These are phyloP conservation scores for Celoporthe dispersa DNA, from an alignment of 2,329 filamentous ascomycete genomes.

Conservation along the genomic window DNA sequence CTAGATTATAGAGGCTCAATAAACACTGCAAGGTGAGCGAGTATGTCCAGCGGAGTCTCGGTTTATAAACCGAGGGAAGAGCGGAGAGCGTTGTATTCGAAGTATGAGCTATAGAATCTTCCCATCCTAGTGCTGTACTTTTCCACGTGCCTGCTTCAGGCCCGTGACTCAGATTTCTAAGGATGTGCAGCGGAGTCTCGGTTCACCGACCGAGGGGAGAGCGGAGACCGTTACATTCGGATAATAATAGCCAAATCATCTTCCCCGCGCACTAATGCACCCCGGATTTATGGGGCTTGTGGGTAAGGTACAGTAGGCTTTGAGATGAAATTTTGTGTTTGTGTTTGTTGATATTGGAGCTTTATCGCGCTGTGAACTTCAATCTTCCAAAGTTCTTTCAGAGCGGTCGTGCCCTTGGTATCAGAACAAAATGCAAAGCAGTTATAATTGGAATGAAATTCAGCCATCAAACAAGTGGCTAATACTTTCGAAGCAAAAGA, in stretches of 20 bases:
- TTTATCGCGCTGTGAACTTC: neutral
- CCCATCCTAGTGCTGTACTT: no score
- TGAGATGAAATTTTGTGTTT: neutral
- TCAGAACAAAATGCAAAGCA: neutral
- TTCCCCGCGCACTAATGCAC: no score
- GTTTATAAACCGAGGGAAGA: neutral
- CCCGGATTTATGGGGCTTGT: no score
- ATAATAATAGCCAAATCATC: neutral
- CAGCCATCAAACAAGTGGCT: conserved; percentile 21
- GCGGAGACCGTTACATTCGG: neutral
- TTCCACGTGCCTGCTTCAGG: no score
- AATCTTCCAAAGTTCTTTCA: neutral
- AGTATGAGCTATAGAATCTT: neutral
- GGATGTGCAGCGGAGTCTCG: neutral
- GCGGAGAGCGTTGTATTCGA: neutral
- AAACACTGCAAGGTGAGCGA: neutral
- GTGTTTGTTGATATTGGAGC: neutral
- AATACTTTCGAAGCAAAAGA: conserved; percentile 25
- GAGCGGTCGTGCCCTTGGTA: neutral
- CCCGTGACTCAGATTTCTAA: no score
- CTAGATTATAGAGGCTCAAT: neutral
- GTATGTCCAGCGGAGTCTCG: neutral
- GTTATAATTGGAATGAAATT: neutral
- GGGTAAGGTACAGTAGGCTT: neutral
- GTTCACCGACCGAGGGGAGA: neutral